Conservation (phyloP, 2,329 filamentous ascomycete species). For the Fusarium guadeloupense region DNA sequence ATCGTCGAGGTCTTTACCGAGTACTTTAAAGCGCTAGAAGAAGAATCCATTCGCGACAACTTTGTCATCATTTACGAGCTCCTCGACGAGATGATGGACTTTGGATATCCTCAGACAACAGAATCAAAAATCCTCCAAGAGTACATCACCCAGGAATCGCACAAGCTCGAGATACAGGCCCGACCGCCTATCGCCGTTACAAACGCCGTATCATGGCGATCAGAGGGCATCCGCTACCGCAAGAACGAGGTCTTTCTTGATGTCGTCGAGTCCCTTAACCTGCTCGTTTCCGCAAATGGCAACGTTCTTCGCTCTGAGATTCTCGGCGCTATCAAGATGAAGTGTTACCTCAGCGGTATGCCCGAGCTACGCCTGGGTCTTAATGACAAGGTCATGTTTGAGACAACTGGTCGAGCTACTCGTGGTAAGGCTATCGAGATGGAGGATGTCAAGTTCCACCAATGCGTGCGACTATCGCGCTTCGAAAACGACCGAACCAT, state of each 20-base stretch:
- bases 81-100: slow-evolving; percentile 99
- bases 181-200: slow-evolving; percentile 97
- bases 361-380: slow-evolving; percentile 91
- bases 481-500: slow-evolving; percentile 99
- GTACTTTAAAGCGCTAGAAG: slow-evolving; percentile 99
- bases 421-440: slow-evolving; percentile 98
- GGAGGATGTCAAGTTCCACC: slow-evolving; percentile 99
- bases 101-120: slow-evolving; percentile 98
- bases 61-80: slow-evolving; percentile 99
- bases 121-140: slow-evolving; percentile 99
- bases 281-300: slow-evolving; percentile 91
- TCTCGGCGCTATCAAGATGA: slow-evolving; percentile 98
- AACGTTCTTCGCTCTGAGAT: slow-evolving; percentile 97
- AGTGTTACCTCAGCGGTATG: slow-evolving; percentile 98
- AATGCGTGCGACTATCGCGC: slow-evolving; percentile 92
- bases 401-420: slow-evolving; percentile 93
- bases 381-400: slow-evolving; percentile 99
- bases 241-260: slow-evolving; percentile 99
- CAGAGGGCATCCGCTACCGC: slow-evolving; percentile 95
- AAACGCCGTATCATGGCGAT: slow-evolving; percentile 97
- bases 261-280: slow-evolving; percentile 94
- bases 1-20: slow-evolving; percentile 99
- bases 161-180: slow-evolving; percentile 97
- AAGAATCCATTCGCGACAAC: slow-evolving; percentile 98
- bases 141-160: slow-evolving; percentile 98